A percentile compares a stretch with the other conserved stretches of the same genome.
Evolutionary conservation across 352 stramenopile species (phyloP).

Genomic region (Phytophthora lateralis): DNA sequence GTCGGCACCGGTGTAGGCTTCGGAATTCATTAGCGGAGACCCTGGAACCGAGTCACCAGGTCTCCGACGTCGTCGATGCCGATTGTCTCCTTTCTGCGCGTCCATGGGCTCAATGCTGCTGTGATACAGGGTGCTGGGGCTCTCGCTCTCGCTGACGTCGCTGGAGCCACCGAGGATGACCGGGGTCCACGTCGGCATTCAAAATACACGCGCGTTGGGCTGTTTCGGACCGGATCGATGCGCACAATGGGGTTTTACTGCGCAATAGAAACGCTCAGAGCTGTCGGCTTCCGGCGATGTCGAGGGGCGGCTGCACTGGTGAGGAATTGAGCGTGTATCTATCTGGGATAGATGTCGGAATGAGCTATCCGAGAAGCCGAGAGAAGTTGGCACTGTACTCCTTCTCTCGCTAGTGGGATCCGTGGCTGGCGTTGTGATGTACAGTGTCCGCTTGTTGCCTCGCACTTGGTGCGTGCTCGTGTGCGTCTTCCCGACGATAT

Average conservation of each 20-base stretch:
- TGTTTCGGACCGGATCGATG: not conserved
- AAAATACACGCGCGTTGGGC: constrained; percentile 2
- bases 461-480: constrained; percentile 17
- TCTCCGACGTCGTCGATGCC: constrained; percentile 20
- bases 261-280: constrained; percentile 10
- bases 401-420: constrained; percentile 24
- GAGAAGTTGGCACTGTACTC: constrained; percentile 23
- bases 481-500: constrained; percentile 17
- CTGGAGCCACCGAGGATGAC: not conserved
- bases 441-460: constrained; percentile 26
- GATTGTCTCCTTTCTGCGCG: constrained; percentile 16
- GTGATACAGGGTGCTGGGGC: not conserved
- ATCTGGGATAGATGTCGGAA: constrained; percentile 35
- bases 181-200: constrained; percentile 12
- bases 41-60: constrained; percentile 5
- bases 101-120: constrained; percentile 8
- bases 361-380: constrained; percentile 16
- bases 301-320: not conserved
- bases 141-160: not conserved
- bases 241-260: not conserved
- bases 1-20: constrained; percentile 12
- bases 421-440: constrained; percentile 20
- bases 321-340: constrained; percentile 22
- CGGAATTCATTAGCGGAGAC: constrained; percentile 8
- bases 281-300: constrained; percentile 7